Evolutionary conservation across 495 filamentous ascomycete species (phyloP), one percentile per base, ranked within the genome.

Genomic region (Penicillium soppii): DNA sequence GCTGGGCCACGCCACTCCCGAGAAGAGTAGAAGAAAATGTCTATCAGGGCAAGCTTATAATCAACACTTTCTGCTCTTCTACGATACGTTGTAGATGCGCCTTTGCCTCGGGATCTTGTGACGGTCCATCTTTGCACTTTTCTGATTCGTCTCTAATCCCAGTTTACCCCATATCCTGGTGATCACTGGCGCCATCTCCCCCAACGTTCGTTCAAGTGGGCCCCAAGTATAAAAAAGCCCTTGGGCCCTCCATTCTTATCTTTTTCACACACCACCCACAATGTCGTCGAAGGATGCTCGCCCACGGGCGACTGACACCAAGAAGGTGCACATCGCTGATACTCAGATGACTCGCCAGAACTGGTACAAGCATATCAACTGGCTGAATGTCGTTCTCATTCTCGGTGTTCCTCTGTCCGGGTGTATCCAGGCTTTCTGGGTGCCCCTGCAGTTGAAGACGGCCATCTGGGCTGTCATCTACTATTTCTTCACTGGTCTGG

Each of bases 281-380:
- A 75, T 75, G 71, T 71, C 71, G 54, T 62, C 68, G 50, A 70
- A 69, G 60, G 69, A 72, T 55, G 46, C 61, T 21, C 63, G 69
- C 60, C 58, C 71, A 33, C 63, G 71, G 61, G 68, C 61, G 39
- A 53, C 56, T 33, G 73, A 80, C 51, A 69, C 74, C 45, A 80
- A 77, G 67, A 80, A 80, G 64, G 71, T 79, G 49, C 78, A 82
- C 58, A 80, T 82, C 47, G 75, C 78, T 43, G 78, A 82, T 43
- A 79, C 76, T 19, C 83, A 87, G 40, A 85, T 97, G 50, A 96
- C 89, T 44, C 79, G 78, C 68, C 62, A 77, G 54, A 99, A 99
- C 76, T 97, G 91, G 91, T 86, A 92, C 76, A 90, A 95, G 68
- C 95, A 97, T 63, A 83, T 97, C 80, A 92, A 97, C 79, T 97